These are phyloP conservation scores for Mycena sanguinolenta DNA, from an alignment of 768 basidiomycete species.

Conservation along the genomic window DNA sequence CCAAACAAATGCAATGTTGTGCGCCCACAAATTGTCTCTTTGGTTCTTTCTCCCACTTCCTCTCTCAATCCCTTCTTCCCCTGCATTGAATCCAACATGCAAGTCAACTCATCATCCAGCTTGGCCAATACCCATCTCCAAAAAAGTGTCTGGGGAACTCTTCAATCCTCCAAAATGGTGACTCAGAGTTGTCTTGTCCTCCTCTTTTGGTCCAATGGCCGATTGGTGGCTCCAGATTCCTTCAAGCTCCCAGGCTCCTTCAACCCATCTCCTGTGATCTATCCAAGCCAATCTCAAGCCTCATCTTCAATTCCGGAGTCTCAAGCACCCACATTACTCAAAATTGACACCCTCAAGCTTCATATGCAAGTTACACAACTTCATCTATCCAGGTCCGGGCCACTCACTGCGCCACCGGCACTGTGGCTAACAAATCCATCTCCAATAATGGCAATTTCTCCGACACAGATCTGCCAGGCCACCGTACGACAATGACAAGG, in stretches of 20 bases:
- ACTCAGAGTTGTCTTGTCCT: not conserved
- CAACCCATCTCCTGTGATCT: conserved; percentile 1
- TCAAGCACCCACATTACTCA: not conserved
- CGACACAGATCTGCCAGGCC: not conserved
- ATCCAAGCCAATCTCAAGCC: conserved; percentile 1
- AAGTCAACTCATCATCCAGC: conserved; percentile 5
- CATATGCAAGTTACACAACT: too few relatives aligned
- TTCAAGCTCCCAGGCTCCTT: not conserved
- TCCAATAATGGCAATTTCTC: not conserved
- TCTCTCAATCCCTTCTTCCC: too few relatives aligned
- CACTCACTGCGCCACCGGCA: not conserved
- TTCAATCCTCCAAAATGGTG: not conserved
- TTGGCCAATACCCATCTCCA: conserved; percentile 4
- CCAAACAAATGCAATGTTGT: conserved; percentile 7
- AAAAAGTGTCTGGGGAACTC: conserved; percentile 6
- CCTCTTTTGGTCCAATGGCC: not conserved
- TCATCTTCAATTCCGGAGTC: not conserved
- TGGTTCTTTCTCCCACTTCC: not conserved
- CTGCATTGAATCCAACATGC: conserved; percentile 1
- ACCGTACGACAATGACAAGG: not conserved
- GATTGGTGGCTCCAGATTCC: not conserved
- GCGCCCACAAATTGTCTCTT: conserved; percentile 6
- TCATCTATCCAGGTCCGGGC: not conserved
- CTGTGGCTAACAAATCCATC: not conserved
- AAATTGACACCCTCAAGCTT: conserved; percentile 5